phyloP scores from a whole-genome alignment of 352 stramenopile genomes.

The Phytophthora rubi region DNA sequence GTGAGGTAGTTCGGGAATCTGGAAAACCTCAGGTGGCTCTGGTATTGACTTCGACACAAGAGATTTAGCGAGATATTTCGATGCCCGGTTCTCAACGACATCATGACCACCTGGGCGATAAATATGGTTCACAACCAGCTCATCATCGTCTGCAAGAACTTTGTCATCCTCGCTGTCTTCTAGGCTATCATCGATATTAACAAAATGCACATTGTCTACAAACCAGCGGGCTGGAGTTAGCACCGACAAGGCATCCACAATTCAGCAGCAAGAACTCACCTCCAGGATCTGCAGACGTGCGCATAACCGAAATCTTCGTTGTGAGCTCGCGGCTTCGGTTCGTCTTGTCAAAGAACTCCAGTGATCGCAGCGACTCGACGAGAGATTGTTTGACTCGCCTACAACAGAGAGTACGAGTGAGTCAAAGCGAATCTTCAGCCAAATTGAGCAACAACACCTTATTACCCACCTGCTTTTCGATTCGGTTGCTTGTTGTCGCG shows the following conservation, averaged over 20 bases:
- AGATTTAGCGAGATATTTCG: constrained; percentile 32
- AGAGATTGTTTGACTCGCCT: constrained; percentile 74
- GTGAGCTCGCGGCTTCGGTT: constrained; percentile 72
- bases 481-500: constrained; percentile 31
- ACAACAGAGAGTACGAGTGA: background rate
- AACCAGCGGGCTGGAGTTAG: background rate
- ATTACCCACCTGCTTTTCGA: constrained; percentile 46
- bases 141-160: constrained; percentile 14
- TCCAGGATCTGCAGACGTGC: constrained; percentile 64
- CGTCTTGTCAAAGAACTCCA: constrained; percentile 81
- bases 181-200: constrained; percentile 72
- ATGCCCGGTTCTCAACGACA: constrained; percentile 16
- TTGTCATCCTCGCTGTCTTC: constrained; percentile 23
- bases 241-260: background rate
- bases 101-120: background rate
- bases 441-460: background rate
- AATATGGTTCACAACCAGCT: constrained; percentile 7
- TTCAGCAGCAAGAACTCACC: constrained; percentile 27
- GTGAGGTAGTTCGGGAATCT: constrained; percentile 75
- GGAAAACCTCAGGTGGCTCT: constrained; percentile 49
- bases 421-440: background rate
- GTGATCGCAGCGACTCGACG: constrained; percentile 68
- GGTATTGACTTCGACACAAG: constrained; percentile 11
- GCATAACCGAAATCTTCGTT: constrained; percentile 65
- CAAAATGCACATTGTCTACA: constrained; percentile 76